Base-by-base conservation (phyloP, 2,329 filamentous ascomycete genomes). In the Cordyceps pruinosa region DNA sequence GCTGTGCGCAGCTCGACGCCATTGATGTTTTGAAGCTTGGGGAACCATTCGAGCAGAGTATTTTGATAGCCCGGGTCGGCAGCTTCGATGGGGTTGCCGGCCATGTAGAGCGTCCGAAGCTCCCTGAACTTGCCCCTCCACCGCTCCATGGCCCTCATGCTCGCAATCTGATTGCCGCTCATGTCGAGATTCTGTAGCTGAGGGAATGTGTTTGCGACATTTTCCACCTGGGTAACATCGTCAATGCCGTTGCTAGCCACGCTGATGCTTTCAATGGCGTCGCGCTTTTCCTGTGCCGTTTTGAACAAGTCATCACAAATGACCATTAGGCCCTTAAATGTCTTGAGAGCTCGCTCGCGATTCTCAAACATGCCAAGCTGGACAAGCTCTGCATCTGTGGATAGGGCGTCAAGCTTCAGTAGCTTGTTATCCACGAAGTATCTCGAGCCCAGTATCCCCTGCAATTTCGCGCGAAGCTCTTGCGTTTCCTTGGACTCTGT, bases 251-350 rank as follows among this genome's bases (percentile, higher is more conserved):
- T 97, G 69, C 84, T 83, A 19, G 88, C 85, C 13, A 99, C 80
- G 37, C 87, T 89, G 65, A 97, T 86, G 66, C 90, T 93, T 61
- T 87, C 77, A 49, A 99, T 87, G 5, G 87, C 87, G 47, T 91
- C 86, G 50, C 85, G 82, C 70, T 92, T 92, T 50, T 87, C 85
- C 59, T 86, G 78, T 13, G 81, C 68, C 2, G 81, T 86, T 63
- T 87, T 85, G 75, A 96, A 96, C 19, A 87, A 81, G 60, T 83
- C 76, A 54, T 95, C 86, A 69, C 89, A 91, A 47, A 97, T 85
- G 59, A 84, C 85, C 89, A 97, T 96, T 60, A 97, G 78, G 1
- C 89, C 93, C 53, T 89, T 89, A 73, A 97, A 97, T 61, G 96
- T 89, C 70, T 97, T 99, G 61, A 88, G 82, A 46, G 88, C 85